Conservation (phyloP, 805 yeast genomes). For the Candida xyloterini region DNA sequence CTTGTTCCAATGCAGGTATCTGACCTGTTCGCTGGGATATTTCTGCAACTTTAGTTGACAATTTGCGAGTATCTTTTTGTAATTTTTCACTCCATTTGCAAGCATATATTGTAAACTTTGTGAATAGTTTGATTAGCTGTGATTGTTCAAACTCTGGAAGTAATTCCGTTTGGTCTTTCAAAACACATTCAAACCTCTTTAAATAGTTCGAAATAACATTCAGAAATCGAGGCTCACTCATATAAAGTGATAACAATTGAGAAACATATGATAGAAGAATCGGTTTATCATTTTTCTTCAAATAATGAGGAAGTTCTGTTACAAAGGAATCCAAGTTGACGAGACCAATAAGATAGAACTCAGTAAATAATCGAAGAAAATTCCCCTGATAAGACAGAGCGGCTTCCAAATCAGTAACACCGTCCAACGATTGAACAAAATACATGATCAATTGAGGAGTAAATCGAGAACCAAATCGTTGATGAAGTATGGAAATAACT, state of each 20-base stretch:
- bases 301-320: constrained; percentile 36
- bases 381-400: constrained; percentile 43
- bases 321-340: constrained; percentile 43
- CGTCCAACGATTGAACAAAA: constrained; percentile 35
- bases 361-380: constrained; percentile 51
- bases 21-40: constrained; percentile 69
- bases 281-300: constrained; percentile 26
- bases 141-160: constrained; percentile 29
- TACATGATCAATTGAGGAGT: constrained; percentile 46
- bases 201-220: constrained; percentile 38
- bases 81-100: constrained; percentile 35
- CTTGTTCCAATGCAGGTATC: constrained; percentile 36
- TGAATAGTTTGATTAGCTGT: constrained; percentile 37
- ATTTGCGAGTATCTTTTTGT: constrained; percentile 35
- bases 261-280: constrained; percentile 33
- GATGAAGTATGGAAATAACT: constrained; percentile 70
- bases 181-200: constrained; percentile 41
- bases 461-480: constrained; percentile 57
- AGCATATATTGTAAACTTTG: constrained; percentile 42
- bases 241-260: constrained; percentile 1
- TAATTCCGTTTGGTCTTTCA: constrained; percentile 32
- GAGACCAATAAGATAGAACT: constrained; percentile 56
- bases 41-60: constrained; percentile 42
- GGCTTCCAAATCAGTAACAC: constrained; percentile 23
- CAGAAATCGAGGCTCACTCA: background rate